Evolutionary conservation across 345 rosid genomes (phyloP), one percentile per base, ranked within the genome.

Genomic region (Luvunga scandens): DNA sequence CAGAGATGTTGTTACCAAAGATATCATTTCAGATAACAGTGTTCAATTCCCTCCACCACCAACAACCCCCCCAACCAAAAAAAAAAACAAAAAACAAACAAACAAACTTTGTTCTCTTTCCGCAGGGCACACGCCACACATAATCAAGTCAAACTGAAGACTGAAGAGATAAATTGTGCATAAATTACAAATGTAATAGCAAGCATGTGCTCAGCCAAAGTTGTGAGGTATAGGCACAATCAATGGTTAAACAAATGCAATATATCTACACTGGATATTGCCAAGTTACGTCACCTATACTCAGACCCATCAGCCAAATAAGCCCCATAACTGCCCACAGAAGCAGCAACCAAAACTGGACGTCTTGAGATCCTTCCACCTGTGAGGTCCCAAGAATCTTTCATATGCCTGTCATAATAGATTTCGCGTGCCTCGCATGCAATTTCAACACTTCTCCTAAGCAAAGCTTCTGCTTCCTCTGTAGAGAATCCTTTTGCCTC

Each of bases 291-390:
- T 79, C 50, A 90, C 98, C 94, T 93, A 76, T 95, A 95, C 79
- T 95, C 98, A 4, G 98, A 93, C 10, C 97, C 98, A 85, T 93
- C 98, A 30, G 98, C 94, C 81, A 95, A 88, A 87, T 89, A 92
- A 83, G 98, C 98, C 16, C 98, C 98, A 77, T 95, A 95, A 86
- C 97, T 95, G 75, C 98, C 98, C 16, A 95, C 87, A n/a, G 98
- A 95, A 71, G 95, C 97, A 59, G 98, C 98, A 9, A 95, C 89
- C 7, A 95, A 81, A 84, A 93, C 71, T 0, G 98, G 97, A 50
- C 84, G 88, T 33, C 73, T 79, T 10, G 87, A 59, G 34, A 53
- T 22, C 7, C 69, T 77, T 75, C 76, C 86, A 69, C 45, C 86
- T 1, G 75, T 24, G 48, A 80, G 86, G 82, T 91, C 91, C 87